Base-by-base conservation (phyloP, 352 stramenopile species). In the Globisporangium radiosum region DNA sequence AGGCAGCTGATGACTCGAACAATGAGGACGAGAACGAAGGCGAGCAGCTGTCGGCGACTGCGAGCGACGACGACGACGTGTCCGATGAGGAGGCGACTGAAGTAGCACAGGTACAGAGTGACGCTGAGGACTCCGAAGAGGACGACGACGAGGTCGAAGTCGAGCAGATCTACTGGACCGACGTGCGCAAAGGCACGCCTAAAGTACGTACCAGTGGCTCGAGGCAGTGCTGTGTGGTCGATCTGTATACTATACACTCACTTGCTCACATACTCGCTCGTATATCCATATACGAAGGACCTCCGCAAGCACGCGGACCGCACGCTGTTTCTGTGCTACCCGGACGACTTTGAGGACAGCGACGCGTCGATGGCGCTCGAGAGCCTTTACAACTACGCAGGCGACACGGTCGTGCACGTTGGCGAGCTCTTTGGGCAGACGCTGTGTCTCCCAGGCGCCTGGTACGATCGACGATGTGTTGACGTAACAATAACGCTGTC, bases 321-420 rank as follows among this genome's bases (percentile, higher is more conserved):
- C 43, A 76, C 90, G 48, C 71, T 98, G 8, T 96, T 98, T 52
- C 65, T 98, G 45, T 98, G 93, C 65, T 98, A 98, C 71, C 90
- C 92, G 3, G 93, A 98, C 63, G 92, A 98, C 66, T 92, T 91
- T 54, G 85, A 94, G 56, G 78, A 91, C 58, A 90, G 81, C 56
- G 74, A 79, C 8, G 78, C 92, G 57, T 96, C 91, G 5, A 94
- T 98, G 87, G 90, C 85, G 43, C 71, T 94, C 64, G 68, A 89
- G 45, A 92, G 90, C 62, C 76, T 98, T 43, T 77, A 92, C 56
- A 86, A 97, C 63, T 98, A 94, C 67, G 73, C 74, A n/a, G 92
- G 92, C 7, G 78, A 93, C 58, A 94, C 83, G 47, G 79, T 98
- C 38, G 97, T 98, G 67, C 91, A 98, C 69, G 86, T 98, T 13